Base-by-base conservation (phyloP, 805 yeast species). In the Wickerhamiella sorbophila region DNA sequence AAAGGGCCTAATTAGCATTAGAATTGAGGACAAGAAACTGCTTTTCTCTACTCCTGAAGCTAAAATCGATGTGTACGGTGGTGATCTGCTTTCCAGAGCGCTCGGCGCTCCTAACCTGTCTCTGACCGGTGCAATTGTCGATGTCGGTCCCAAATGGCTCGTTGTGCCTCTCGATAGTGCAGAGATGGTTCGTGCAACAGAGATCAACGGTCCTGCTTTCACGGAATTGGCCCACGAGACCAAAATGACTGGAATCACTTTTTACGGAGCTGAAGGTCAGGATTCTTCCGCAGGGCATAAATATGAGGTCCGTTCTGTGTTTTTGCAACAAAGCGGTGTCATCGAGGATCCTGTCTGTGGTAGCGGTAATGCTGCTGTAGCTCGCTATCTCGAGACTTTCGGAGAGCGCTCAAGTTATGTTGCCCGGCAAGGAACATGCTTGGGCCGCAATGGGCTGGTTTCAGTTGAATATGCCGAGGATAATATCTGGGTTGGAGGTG, bases 1-100 rank as follows among this genome's bases (percentile, higher is more conserved):
- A n/a, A 43, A 46, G 4, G 54, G 55, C 2, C 31, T 33, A 5
- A 33, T 53, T 26, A 5, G 59, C 46, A 57, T 81, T 83, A 0
- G 53, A 43, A 0, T 33, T 44, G 38, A 57, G 52, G 42, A 70
- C 71, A 20, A 74, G 62, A 52, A 4, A 21, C 37, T 29, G 26
- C 26, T 19, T 17, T 27, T 15, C 24, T n/a, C 39, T 5, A 35
- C 37, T 6, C 39, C 41, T 2, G n/a, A 43, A 15, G 16, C 43
- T 2, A 9, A 26, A 2, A 17, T 8, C 12, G 47, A 44, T 10
- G 27, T 18, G 16, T 34, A 34, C n/a, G 34, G 40, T 18, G 40
- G 35, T 2, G 39, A 33, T 12, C 31, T 2, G 10, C 19, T 31
- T 3, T 1, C 20, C 26, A 14, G 17, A 10, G 27, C 38, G 15